A percentile compares a stretch with the other conserved stretches of the same genome.
phyloP scores from a whole-genome alignment of 352 stramenopile species.

The Phytophthora crassamura region DNA sequence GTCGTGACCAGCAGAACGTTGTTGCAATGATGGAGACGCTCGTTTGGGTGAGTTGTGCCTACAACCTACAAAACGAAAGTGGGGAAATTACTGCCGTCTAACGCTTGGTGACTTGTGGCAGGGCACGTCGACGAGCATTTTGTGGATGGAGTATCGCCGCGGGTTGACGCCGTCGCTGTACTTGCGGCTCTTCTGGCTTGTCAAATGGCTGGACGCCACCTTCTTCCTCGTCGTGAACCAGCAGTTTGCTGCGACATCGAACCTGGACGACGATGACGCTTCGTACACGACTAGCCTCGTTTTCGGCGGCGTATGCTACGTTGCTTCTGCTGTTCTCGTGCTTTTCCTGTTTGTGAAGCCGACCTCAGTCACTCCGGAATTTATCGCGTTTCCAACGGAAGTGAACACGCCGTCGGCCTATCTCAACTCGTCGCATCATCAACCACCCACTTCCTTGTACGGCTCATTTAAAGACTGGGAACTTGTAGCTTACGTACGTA shows the following conservation, averaged over 20 bases:
- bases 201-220: constrained; percentile 60
- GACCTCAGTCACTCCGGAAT: constrained; percentile 59
- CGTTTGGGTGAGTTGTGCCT: constrained; percentile 55
- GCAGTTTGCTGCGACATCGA: constrained; percentile 13
- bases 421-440: constrained; percentile 53
- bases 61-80: too few species aligned
- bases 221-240: constrained; percentile 55
- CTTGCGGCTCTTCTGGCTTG: constrained; percentile 67
- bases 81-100: too few species aligned
- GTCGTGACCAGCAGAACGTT: constrained; percentile 40
- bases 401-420: constrained; percentile 66
- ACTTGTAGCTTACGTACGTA: constrained; percentile 28
- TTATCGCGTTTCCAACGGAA: constrained; percentile 51
- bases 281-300: constrained; percentile 27
- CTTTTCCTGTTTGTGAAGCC: constrained; percentile 56
- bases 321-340: constrained; percentile 48
- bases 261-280: neutral
- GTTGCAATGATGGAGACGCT: constrained; percentile 63
- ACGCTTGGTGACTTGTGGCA: constrained; percentile 9
- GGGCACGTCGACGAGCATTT: constrained; percentile 54
- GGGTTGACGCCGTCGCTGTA: constrained; percentile 60
- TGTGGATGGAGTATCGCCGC: constrained; percentile 84
- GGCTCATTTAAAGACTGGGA: constrained; percentile 63
- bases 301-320: constrained; percentile 51
- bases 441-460: constrained; percentile 53